phyloP scores from a whole-genome alignment of 2,329 filamentous ascomycete genomes.

The Exophiala spinifera region DNA sequence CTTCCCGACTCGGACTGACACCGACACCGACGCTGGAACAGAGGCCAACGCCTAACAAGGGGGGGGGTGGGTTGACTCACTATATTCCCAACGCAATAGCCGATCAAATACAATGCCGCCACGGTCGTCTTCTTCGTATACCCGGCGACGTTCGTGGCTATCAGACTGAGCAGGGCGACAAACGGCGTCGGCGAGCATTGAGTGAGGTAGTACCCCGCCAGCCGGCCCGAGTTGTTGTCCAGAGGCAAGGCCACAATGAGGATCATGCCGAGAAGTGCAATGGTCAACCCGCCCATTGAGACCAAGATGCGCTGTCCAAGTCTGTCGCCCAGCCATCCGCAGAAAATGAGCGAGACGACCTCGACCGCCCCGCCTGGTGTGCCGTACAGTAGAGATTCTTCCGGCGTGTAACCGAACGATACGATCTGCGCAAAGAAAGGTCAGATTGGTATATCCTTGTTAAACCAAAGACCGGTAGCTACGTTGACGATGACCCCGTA shows the following conservation, averaged over 20 bases:
- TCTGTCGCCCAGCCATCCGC: slow-evolving; percentile 56
- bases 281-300: slow-evolving; percentile 46
- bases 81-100: slow-evolving; percentile 54
- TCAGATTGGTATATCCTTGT: no score
- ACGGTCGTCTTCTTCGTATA: slow-evolving; percentile 56
- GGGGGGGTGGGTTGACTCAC: slow-evolving; percentile 41
- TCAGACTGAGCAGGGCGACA: slow-evolving; percentile 61
- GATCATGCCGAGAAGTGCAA: slow-evolving; percentile 28
- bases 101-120: slow-evolving; percentile 48
- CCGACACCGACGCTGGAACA: no score
- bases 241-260: slow-evolving; percentile 54
- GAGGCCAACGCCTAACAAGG: no score
- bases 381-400: slow-evolving; percentile 63
- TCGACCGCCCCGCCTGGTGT: slow-evolving; percentile 65
- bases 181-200: slow-evolving; percentile 60
- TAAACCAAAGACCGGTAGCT: no score
- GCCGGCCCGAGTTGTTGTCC: slow-evolving; percentile 55
- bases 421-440: slow-evolving; percentile 46
- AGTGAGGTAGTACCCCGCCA: slow-evolving; percentile 65
- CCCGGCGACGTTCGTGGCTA: slow-evolving; percentile 58
- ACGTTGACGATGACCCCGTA: no score
- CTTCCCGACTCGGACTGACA: no score
- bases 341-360: slow-evolving; percentile 56
- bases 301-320: slow-evolving; percentile 58
- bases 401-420: slow-evolving; percentile 62